Conservation (phyloP, 805 yeast species). For the Kockiozyma suomiensis region DNA sequence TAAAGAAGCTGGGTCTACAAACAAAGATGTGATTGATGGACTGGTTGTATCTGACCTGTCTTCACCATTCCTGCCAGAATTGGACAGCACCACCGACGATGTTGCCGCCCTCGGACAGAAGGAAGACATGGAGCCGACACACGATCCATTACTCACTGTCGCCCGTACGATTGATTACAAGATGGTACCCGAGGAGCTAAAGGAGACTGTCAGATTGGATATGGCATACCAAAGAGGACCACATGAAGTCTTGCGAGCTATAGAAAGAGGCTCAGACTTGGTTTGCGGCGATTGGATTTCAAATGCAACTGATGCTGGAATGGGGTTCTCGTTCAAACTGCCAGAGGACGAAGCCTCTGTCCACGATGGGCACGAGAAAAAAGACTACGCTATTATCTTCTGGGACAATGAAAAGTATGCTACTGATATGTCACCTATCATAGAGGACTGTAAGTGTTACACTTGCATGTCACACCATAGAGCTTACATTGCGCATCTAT, state of each 20-base stretch:
- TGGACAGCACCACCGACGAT: neutral
- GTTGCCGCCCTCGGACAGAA: conserved; percentile 11
- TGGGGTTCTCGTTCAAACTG: conserved; percentile 42
- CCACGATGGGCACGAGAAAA: conserved; percentile 20
- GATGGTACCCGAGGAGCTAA: conserved; percentile 22
- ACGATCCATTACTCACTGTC: conserved; percentile 14
- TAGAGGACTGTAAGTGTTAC: conserved; percentile 32
- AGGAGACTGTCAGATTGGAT: conserved; percentile 24
- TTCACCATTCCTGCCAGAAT: conserved; percentile 13
- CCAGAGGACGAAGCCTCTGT: conserved; percentile 30
- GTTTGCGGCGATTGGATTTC: conserved; percentile 40
- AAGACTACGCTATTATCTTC: conserved; percentile 39
- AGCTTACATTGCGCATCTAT: conserved; percentile 49
- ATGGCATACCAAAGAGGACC: conserved; percentile 40
- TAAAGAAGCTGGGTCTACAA: conserved; percentile 16
- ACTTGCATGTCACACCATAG: conserved; percentile 39
- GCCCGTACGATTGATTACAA: conserved; percentile 9
- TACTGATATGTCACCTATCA: conserved; percentile 40
- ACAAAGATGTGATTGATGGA: conserved; percentile 22
- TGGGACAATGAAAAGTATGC: conserved; percentile 39
- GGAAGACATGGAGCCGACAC: neutral
- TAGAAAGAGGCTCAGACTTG: conserved; percentile 44
- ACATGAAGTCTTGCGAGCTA: conserved; percentile 41
- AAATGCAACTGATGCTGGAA: conserved; percentile 44
- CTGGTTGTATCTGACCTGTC: conserved; percentile 26